Evolutionary conservation across 2,329 filamentous ascomycete species (phyloP).

Genomic region (Canariomyces notabilis): DNA sequence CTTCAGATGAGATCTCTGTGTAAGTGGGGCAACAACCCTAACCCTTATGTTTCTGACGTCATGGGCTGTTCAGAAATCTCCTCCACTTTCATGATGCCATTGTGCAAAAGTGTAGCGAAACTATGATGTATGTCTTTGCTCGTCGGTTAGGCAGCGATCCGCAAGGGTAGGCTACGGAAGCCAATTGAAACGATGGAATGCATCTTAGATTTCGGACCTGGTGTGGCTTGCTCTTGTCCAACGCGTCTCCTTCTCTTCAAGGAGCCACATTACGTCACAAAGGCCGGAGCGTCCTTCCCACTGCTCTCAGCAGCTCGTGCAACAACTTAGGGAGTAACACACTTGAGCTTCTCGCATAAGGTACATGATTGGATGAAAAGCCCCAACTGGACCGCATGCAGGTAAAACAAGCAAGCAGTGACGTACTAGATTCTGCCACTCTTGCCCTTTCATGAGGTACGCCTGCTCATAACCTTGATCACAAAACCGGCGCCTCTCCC

Average conservation of each 20-base stretch:
- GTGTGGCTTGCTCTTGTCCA: background rate
- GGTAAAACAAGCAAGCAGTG: slow-evolving; percentile 13
- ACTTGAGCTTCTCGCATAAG: background rate
- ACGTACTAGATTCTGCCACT: slow-evolving; percentile 16
- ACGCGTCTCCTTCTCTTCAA: background rate
- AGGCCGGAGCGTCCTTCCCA: slow-evolving; percentile 8
- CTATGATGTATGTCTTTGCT: background rate
- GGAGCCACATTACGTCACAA: slow-evolving; percentile 15
- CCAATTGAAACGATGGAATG: background rate
- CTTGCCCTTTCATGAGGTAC: background rate
- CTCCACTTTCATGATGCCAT: background rate
- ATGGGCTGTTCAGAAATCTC: too few relatives aligned
- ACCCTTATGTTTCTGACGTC: too few relatives aligned
- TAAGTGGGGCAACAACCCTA: too few relatives aligned
- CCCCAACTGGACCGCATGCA: background rate
- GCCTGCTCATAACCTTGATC: background rate
- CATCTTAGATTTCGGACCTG: background rate
- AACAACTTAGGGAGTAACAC: background rate
- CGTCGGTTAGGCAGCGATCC: background rate
- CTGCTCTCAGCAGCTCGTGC: background rate
- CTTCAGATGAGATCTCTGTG: too few relatives aligned
- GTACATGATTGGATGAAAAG: background rate
- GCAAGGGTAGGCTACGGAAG: background rate
- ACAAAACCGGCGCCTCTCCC: slow-evolving; percentile 7
- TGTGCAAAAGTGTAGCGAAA: background rate